These are phyloP conservation scores for Cyberlindnera misumaiensis DNA, from an alignment of 805 yeast genomes.

Conservation along the genomic window DNA sequence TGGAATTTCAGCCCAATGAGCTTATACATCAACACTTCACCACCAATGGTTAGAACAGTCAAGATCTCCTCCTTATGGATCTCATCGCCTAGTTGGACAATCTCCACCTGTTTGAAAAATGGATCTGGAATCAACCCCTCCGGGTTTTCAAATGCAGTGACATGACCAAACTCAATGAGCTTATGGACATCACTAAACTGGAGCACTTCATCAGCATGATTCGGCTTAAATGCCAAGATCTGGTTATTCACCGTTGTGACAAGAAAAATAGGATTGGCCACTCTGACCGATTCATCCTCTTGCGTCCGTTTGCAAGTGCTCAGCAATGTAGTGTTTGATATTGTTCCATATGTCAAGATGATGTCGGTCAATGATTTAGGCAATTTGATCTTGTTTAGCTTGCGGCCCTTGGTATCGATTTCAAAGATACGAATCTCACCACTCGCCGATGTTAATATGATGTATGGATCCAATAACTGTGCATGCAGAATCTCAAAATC, in stretches of 20 bases:
- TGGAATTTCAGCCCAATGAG: conserved; percentile 39
- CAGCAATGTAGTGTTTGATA: conserved; percentile 43
- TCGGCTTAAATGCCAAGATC: conserved; percentile 53
- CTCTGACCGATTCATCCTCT: conserved; percentile 20
- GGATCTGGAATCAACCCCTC: conserved; percentile 57
- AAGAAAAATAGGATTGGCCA: conserved; percentile 40
- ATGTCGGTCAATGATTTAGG: conserved; percentile 34
- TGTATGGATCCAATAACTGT: conserved; percentile 52
- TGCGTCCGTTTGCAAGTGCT: conserved; percentile 24
- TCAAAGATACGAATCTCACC: conserved; percentile 65
- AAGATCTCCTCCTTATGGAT: conserved; percentile 51
- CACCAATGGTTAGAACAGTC: conserved; percentile 71
- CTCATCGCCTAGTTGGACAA: conserved; percentile 58
- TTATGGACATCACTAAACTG: conserved; percentile 32
- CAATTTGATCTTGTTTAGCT: conserved; percentile 28
- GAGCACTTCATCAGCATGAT: conserved; percentile 35
- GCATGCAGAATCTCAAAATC: conserved; percentile 62
- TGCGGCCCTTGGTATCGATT: conserved; percentile 29
- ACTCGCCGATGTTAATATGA: conserved; percentile 55
- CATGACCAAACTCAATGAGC: conserved; percentile 32
- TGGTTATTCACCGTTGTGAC: conserved; percentile 75
- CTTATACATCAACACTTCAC: conserved; percentile 67
- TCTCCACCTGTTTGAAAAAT: conserved; percentile 59
- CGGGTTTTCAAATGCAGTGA: conserved; percentile 27
- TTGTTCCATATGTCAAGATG: conserved; percentile 65